phyloP scores from a whole-genome alignment of 2,329 filamentous ascomycete genomes.

The Nothopassalora personata region DNA sequence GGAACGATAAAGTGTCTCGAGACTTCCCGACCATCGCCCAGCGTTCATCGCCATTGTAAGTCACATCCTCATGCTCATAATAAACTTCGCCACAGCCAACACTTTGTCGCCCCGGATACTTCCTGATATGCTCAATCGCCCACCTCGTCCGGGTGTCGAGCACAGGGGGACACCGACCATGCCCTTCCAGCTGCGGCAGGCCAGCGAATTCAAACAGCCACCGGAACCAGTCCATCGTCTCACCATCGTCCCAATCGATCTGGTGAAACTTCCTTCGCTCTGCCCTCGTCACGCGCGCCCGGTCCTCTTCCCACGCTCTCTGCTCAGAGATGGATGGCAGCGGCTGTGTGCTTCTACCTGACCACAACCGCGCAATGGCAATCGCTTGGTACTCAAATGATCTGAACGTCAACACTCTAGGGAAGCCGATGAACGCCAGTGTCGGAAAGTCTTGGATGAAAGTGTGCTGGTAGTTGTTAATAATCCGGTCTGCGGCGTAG shows the following conservation, averaged over 20 bases:
- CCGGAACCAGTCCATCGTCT: conserved; percentile 47
- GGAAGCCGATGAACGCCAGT: conserved; percentile 49
- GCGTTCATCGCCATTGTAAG: not conserved
- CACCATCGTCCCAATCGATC: conserved; percentile 48
- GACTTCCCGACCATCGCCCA: not conserved
- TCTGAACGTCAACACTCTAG: conserved; percentile 49
- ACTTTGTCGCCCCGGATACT: conserved; percentile 13
- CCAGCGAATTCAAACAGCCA: conserved; percentile 48
- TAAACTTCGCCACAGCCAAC: not conserved
- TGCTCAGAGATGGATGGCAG: conserved; percentile 43
- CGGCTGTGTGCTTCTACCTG: conserved; percentile 36
- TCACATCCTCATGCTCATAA: not conserved
- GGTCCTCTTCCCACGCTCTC: conserved; percentile 44
- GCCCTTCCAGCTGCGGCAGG: conserved; percentile 38
- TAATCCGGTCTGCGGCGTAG: conserved; percentile 43
- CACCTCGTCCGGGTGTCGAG: conserved; percentile 16
- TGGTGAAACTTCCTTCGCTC: conserved; percentile 49
- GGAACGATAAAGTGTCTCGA: not conserved
- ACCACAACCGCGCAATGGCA: conserved; percentile 47
- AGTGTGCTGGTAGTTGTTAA: conserved; percentile 48
- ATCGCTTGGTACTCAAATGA: conserved; percentile 55
- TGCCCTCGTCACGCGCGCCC: conserved; percentile 29
- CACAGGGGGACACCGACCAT: conserved; percentile 17
- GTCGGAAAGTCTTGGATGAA: conserved; percentile 48
- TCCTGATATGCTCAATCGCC: conserved; percentile 20